phyloP scores from a whole-genome alignment of 2,329 filamentous ascomycete species.

The Aspergillus fischeri region DNA sequence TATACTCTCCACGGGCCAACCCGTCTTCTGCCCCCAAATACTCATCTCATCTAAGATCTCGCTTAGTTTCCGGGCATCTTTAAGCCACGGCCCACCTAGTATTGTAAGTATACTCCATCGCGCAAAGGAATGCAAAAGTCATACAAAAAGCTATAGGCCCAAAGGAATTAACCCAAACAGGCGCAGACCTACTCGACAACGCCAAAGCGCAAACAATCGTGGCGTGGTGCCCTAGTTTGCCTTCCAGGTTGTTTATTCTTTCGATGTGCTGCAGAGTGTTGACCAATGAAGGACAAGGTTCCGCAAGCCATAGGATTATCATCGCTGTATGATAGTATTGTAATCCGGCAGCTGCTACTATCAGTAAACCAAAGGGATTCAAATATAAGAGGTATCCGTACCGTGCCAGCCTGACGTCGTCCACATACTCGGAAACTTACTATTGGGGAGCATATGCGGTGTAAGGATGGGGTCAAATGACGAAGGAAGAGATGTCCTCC shows the following conservation, averaged over 20 bases:
- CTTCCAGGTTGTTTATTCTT: constrained; percentile 3
- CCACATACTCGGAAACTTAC: constrained; percentile 37
- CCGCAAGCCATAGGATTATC: constrained; percentile 27
- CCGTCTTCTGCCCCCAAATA: constrained; percentile 6
- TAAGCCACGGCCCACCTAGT: constrained; percentile 15
- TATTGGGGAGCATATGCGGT: constrained; percentile 3
- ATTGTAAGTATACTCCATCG: neutral
- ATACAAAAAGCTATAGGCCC: constrained; percentile 48
- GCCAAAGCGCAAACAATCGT: constrained; percentile 43
- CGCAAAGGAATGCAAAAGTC: constrained; percentile 4
- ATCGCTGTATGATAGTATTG: constrained; percentile 43
- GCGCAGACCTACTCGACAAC: constrained; percentile 40
- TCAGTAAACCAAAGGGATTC: neutral
- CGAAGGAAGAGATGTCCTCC: constrained; percentile 30
- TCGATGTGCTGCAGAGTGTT: constrained; percentile 16
- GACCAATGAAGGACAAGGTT: constrained; percentile 4
- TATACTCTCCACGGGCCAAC: constrained; percentile 5
- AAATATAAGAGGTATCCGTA: constrained; percentile 14
- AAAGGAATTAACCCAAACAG: constrained; percentile 48
- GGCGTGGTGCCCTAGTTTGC: constrained; percentile 32
- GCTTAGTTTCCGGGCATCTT: neutral
- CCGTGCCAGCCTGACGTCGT: constrained; percentile 44
- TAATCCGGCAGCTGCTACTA: constrained; percentile 35
- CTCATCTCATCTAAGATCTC: neutral
- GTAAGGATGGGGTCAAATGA: constrained; percentile 27